Base-by-base conservation (phyloP, 2,329 filamentous ascomycete genomes). In the Conoideocrella luteorostrata region DNA sequence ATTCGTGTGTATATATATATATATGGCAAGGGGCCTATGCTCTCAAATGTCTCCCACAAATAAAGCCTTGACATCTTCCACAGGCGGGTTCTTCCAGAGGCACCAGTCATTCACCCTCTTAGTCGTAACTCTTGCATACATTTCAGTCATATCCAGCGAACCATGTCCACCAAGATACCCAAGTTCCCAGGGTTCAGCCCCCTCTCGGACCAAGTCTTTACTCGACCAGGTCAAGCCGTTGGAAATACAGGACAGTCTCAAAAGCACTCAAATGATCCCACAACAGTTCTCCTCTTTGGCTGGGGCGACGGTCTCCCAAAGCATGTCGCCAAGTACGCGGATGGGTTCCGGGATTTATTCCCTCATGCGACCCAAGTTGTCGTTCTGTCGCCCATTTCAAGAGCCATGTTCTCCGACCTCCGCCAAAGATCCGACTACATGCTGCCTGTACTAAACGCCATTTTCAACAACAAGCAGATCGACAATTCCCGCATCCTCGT, bases 241-340 rank as follows among this genome's bases (percentile, higher is more conserved):
- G 50, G 52, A 6, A 29, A 51, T 4, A 41, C 50, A 5, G 44
- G 53, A 5, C 18, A 37, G 17, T 22, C 43, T n/a, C 17, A 21
- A 9, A 11, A 39, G 24, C 36, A 37, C 21, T 5, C 23, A 17
- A 30, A 41, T n/a, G 59, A 70, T 39, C 72, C 72, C 3, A 63
- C 67, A 15, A 69, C 67, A 5, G 61, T 79, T 34, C 53, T 79
- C 36, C 64, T 81, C 47, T 80, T 71, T 56, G 69, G 74, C 52
- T 80, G 75, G 77, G 75, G 77, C 41, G 77, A 80, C 48, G 74
- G 71, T 18, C 59, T 63, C 11, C 70, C 75, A 2, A 75, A 72
- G 48, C 69, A 80, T 54, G 66, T 79, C 22, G 61, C 64, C 45
- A 80, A 81, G 55, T 81, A 79, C 52, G 64, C 70, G 12, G 66